These are phyloP conservation scores for Gonium pectorale DNA, from an alignment of 139 green algal genomes.

Conservation along the genomic window DNA sequence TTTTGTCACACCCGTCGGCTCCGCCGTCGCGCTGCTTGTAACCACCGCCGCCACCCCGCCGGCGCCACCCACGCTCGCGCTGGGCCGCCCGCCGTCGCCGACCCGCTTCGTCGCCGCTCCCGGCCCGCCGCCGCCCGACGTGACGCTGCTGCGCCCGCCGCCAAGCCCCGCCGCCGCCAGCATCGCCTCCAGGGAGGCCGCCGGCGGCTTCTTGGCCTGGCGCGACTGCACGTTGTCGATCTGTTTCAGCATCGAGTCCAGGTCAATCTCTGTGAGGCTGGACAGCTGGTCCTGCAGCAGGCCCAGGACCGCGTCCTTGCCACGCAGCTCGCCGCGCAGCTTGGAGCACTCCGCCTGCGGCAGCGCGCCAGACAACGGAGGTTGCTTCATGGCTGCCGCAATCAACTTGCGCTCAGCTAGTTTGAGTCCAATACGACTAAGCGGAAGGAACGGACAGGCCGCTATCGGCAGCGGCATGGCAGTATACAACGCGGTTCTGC, in stretches of 20 bases:
- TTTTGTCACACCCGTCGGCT: too few species aligned
- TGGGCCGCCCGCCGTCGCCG: too few species aligned
- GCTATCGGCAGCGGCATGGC: too few species aligned
- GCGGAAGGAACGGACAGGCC: too few species aligned
- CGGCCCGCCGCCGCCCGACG: neutral
- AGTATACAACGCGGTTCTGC: too few species aligned
- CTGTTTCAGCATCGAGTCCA: slow-evolving; percentile 36
- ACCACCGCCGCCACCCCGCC: neutral
- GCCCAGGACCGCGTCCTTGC: slow-evolving; percentile 45
- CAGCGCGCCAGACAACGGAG: too few species aligned
- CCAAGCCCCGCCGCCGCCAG: slow-evolving; percentile 12
- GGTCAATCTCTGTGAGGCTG: slow-evolving; percentile 35
- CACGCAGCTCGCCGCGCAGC: slow-evolving; percentile 20
- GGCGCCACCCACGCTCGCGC: neutral
- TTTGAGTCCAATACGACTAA: too few species aligned
- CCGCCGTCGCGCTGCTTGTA: too few species aligned
- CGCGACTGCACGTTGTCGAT: slow-evolving; percentile 33
- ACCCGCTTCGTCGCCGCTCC: neutral
- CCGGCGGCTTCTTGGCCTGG: slow-evolving; percentile 1
- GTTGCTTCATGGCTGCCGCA: too few species aligned
- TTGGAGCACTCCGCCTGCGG: neutral
- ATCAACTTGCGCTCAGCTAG: too few species aligned
- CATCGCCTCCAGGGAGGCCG: slow-evolving; percentile 17
- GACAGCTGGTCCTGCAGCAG: slow-evolving; percentile 53
- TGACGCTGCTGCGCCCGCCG: neutral